phyloP scores from a whole-genome alignment of 768 basidiomycete genomes.

The Tricholoma bakamatsutake region DNA sequence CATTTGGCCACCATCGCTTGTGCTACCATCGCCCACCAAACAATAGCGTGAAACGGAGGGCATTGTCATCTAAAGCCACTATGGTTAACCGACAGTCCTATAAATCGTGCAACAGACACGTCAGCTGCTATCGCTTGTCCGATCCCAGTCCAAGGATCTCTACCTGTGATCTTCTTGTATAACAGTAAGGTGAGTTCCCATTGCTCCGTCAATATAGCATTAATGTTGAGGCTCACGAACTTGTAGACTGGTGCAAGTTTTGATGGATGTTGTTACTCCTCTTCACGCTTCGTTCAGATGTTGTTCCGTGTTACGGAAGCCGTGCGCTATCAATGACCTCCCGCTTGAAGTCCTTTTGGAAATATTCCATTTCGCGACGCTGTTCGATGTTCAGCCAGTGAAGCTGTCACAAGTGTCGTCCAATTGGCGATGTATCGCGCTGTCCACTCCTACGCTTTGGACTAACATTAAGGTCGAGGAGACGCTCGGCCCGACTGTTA shows the following conservation, averaged over 20 bases:
- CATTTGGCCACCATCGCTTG: background rate
- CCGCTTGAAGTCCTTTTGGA: background rate
- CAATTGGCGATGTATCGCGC: background rate
- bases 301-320: background rate
- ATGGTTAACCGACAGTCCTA: background rate
- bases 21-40: background rate
- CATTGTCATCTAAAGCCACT: no score
- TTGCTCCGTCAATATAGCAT: background rate
- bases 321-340: background rate
- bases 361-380: background rate
- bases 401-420: background rate
- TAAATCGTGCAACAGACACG: background rate
- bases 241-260: background rate
- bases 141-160: background rate
- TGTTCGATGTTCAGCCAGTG: background rate
- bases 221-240: background rate
- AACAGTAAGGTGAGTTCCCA: background rate
- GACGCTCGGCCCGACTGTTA: background rate
- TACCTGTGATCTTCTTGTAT: background rate
- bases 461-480: background rate
- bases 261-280: background rate
- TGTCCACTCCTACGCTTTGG: background rate
- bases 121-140: no score
- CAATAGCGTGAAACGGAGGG: background rate
- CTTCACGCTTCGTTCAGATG: background rate